These are phyloP conservation scores for Emmonsiellopsis sp. DNA, from an alignment of 2,329 filamentous ascomycete genomes.

Conservation along the genomic window DNA sequence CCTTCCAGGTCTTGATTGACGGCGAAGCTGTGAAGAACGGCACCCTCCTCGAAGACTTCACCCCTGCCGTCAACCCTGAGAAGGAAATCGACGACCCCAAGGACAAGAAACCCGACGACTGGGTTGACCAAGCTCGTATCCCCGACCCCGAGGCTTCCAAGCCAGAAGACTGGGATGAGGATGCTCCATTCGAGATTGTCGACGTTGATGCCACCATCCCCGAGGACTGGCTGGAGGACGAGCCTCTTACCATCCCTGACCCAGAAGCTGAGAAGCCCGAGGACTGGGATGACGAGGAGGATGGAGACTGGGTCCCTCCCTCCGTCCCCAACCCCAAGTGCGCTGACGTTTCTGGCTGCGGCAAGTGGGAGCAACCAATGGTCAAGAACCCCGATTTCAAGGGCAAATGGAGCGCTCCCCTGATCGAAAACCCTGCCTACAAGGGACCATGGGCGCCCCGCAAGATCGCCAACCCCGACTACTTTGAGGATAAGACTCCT, in stretches of 20 bases:
- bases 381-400: slow-evolving; percentile 96
- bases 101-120: slow-evolving; percentile 88
- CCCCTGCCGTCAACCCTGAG: slow-evolving; percentile 82
- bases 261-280: slow-evolving; percentile 95
- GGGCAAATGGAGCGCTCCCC: slow-evolving; percentile 93
- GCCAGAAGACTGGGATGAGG: slow-evolving; percentile 98
- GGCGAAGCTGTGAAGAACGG: slow-evolving; percentile 81
- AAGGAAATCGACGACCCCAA: slow-evolving; percentile 93
- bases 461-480: slow-evolving; percentile 95
- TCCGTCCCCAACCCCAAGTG: slow-evolving; percentile 95
- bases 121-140: slow-evolving; percentile 91
- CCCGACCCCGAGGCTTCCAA: slow-evolving; percentile 87
- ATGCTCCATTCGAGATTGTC: slow-evolving; percentile 90
- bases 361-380: slow-evolving; percentile 82
- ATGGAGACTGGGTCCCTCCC: slow-evolving; percentile 91
- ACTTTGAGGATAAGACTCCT: slow-evolving; percentile 94
- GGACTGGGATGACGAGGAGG: slow-evolving; percentile 99
- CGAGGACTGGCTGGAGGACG: slow-evolving; percentile 91
- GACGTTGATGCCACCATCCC: slow-evolving; percentile 87
- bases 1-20: slow-evolving; percentile 85
- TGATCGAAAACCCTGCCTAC: slow-evolving; percentile 95
- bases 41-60: slow-evolving; percentile 88
- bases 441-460: slow-evolving; percentile 90
- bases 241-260: slow-evolving; percentile 74
- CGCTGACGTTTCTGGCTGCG: slow-evolving; percentile 84